Base-by-base conservation (phyloP, 192 early-diverging fungal species). In the Powellomyces hirtus region DNA sequence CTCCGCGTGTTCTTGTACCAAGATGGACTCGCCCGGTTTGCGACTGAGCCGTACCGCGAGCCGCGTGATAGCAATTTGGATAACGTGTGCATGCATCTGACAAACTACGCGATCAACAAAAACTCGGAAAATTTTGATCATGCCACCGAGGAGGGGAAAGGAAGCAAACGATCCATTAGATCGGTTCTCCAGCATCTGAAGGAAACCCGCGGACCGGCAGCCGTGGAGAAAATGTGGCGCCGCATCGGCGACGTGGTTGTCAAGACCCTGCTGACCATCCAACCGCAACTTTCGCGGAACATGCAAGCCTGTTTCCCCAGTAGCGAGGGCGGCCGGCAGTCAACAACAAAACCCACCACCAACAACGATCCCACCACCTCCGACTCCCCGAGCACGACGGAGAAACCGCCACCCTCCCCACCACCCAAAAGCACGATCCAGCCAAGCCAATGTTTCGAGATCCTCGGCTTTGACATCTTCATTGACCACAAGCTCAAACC, bases 21-120 rank as follows among this genome's bases (percentile, higher is more conserved):
- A 30, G 81, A 85, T 38, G 85, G 85, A 11, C 61, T 87, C n/a
- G 85, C 84, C 1, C 62, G 85, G 11, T 85, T 87, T 46, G 85
- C 85, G 22, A 87, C 84, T 10, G 74, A 83, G 35, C 59, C 63
- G 30, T 87, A 86, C 63, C 68, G 57, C 0, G 66, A 73, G 27
- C 84, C 84, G 1, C 35, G 45, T 8, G 68, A 73, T 10, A 34
- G 53, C 0, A 86, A 86, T 72, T 33, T 84, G 20, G 55, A 49
- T 22, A 66, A 83, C 56, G 75, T 81, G 13, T 80, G 77, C 67
- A 86, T 87, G 81, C 85, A 87, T 65, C 70, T 87, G 49, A 87
- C 85, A 11, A 87, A 87, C 66, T 87, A 87, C 61, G 79, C 84
- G 0, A 85, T 87, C 66, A 87, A 86, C 77, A 87, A 82, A 46